A percentile compares a stretch with the other conserved stretches of the same genome.
These are phyloP conservation scores for Mikania micrantha DNA, from an alignment of 129 eudicot species.

Conservation along the genomic window DNA sequence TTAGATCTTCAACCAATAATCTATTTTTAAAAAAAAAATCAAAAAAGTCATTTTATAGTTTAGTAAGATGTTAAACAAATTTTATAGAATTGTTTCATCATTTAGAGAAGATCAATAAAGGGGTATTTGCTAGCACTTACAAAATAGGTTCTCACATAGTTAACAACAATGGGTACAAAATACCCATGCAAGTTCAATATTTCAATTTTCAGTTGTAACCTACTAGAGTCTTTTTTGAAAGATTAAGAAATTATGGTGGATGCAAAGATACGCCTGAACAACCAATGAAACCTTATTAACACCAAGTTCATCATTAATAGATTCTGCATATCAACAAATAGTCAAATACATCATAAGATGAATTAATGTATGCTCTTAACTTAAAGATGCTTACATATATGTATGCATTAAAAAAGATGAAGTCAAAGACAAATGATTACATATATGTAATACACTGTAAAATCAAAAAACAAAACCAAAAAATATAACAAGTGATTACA, in stretches of 20 bases:
- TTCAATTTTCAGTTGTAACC: not conserved
- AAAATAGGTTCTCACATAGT: slow-evolving; percentile 66
- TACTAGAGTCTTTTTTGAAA: slow-evolving; percentile 6
- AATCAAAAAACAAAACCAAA: no score
- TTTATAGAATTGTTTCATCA: not conserved
- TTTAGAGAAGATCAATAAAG: not conserved
- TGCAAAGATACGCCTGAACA: slow-evolving; percentile 56
- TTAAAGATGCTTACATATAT: no score
- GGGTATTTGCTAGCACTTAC: not conserved
- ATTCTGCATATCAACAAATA: slow-evolving; percentile 65
- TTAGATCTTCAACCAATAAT: not conserved
- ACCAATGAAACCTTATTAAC: slow-evolving; percentile 72
- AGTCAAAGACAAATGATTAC: no score
- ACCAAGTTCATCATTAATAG: slow-evolving; percentile 60
- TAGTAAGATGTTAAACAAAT: not conserved
- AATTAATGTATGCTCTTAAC: not conserved
- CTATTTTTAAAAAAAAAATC: no score
- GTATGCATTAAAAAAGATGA: no score
- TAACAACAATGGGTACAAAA: slow-evolving; percentile 85
- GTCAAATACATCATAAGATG: not conserved
- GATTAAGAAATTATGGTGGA: slow-evolving; percentile 3
- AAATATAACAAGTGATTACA: no score
- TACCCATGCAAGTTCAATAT: slow-evolving; percentile 61
- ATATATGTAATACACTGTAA: no score
- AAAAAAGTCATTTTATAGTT: not conserved